Percentiles rank a stretch among this genome's conserved stretches.
phyloP scores from a whole-genome alignment of 768 basidiomycete species.

The Tricholoma bakamatsutake region DNA sequence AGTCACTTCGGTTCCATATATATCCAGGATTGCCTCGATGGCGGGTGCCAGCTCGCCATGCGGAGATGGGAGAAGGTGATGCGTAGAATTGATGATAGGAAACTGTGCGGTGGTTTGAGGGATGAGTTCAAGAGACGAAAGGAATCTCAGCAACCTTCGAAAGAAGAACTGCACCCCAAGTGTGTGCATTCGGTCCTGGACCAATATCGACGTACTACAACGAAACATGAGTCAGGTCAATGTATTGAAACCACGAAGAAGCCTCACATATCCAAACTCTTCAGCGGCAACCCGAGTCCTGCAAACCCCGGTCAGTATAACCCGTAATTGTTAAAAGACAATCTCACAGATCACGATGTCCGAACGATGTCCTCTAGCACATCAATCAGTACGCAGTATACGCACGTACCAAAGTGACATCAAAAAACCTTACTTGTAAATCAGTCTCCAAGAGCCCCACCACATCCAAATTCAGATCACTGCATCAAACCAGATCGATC shows the following conservation, averaged over 20 bases:
- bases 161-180: slow-evolving; percentile 81
- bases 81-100: slow-evolving; percentile 81
- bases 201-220: slow-evolving; percentile 80
- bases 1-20: slow-evolving; percentile 71
- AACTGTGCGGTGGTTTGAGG: slow-evolving; percentile 40
- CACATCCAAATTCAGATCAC: slow-evolving; percentile 82
- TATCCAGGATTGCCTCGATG: slow-evolving; percentile 78
- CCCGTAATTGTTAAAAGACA: neutral
- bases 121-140: neutral
- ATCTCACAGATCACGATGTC: slow-evolving; percentile 73
- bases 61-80: slow-evolving; percentile 85
- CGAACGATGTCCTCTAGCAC: slow-evolving; percentile 45
- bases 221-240: neutral
- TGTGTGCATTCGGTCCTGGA: slow-evolving; percentile 83
- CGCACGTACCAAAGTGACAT: neutral
- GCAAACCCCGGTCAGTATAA: slow-evolving; percentile 1
- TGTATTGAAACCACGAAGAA: slow-evolving; percentile 6
- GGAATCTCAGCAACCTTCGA: slow-evolving; percentile 49
- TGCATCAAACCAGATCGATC: slow-evolving; percentile 15
- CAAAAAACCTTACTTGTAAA: slow-evolving; percentile 52
- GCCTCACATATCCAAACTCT: slow-evolving; percentile 74
- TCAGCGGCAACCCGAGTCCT: slow-evolving; percentile 75
- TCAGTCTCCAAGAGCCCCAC: slow-evolving; percentile 86
- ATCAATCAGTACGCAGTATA: neutral
- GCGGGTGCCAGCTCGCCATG: slow-evolving; percentile 83